These are phyloP conservation scores for Fusarium musae DNA, from an alignment of 2,329 filamentous ascomycete species.

Conservation along the genomic window DNA sequence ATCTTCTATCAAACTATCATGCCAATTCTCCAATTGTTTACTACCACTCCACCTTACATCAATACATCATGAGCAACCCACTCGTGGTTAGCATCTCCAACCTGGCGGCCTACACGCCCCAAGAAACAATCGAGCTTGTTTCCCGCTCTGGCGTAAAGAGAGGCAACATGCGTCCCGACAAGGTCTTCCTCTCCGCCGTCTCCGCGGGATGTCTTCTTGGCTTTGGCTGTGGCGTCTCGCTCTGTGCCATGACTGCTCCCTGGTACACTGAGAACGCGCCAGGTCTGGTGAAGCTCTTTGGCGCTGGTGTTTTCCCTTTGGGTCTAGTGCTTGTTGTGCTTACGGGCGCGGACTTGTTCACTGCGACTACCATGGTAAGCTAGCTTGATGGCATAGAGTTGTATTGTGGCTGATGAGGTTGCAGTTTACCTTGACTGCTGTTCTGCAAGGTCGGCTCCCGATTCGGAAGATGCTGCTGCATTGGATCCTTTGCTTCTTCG, in stretches of 20 bases:
- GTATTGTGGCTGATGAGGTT: not conserved
- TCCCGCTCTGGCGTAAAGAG: conserved; percentile 35
- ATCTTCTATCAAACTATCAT: fast-evolving
- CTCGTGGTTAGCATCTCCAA: conserved; percentile 32
- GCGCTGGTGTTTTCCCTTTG: conserved; percentile 39
- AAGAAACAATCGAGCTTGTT: conserved; percentile 37
- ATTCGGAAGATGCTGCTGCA: conserved; percentile 43
- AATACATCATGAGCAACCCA: conserved; percentile 28
- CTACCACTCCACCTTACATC: not conserved
- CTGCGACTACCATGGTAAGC: conserved; percentile 38
- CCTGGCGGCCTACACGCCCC: conserved; percentile 35
- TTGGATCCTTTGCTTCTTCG: conserved; percentile 60
- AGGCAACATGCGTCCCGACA: conserved; percentile 32
- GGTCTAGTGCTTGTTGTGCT: conserved; percentile 36
- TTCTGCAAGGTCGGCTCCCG: conserved; percentile 32
- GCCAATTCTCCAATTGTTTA: not conserved
- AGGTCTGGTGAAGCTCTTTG: conserved; percentile 36
- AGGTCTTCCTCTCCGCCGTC: conserved; percentile 37
- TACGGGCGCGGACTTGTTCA: conserved; percentile 38
- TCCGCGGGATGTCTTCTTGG: conserved; percentile 38
- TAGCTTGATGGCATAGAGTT: not conserved
- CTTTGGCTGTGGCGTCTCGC: conserved; percentile 39
- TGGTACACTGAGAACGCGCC: conserved; percentile 42
- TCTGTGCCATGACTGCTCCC: conserved; percentile 35
- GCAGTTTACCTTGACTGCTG: conserved; percentile 41